Evolutionary conservation across 495 filamentous ascomycete genomes (phyloP).

Genomic region (Collariella sp.): DNA sequence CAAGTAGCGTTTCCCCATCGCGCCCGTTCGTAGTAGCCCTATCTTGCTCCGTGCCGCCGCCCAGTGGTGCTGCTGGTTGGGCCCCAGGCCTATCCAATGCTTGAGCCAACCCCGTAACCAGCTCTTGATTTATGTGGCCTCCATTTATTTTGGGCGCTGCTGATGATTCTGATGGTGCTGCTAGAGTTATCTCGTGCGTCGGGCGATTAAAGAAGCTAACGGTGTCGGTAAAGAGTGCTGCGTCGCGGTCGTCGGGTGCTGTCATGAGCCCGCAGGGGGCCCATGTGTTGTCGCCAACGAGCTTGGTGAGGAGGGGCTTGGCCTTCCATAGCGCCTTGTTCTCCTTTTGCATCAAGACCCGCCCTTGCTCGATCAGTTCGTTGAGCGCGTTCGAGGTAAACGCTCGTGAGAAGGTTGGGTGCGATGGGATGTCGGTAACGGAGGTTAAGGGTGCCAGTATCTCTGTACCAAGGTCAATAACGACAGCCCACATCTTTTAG

Average conservation of each 20-base stretch:
- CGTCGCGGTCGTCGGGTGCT: conserved; percentile 43
- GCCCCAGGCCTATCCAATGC: neutral
- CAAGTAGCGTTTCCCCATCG: conserved; percentile 15
- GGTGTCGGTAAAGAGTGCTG: conserved; percentile 35
- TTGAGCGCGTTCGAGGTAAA: conserved; percentile 77
- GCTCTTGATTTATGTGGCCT: neutral
- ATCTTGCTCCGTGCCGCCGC: conserved; percentile 11
- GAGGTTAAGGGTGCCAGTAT: conserved; percentile 80
- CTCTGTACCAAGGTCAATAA: conserved; percentile 41
- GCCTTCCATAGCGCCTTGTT: conserved; percentile 63
- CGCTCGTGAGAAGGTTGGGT: conserved; percentile 74
- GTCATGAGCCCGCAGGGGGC: conserved; percentile 60
- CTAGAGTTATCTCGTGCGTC: conserved; percentile 2
- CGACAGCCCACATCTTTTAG: neutral
- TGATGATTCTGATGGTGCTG: neutral
- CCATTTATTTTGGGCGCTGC: conserved; percentile 1
- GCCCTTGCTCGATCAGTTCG: conserved; percentile 61
- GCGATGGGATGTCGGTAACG: conserved; percentile 72
- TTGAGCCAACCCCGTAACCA: neutral
- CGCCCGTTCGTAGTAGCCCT: conserved; percentile 4
- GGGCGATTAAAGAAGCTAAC: conserved; percentile 21
- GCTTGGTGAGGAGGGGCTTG: conserved; percentile 65
- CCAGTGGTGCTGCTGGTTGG: neutral
- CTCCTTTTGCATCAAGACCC: conserved; percentile 67
- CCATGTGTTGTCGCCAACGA: conserved; percentile 75